A percentile compares a stretch with the other conserved stretches of the same genome.
phyloP scores from a whole-genome alignment of 2,329 filamentous ascomycete species.

The Claviceps sp. region DNA sequence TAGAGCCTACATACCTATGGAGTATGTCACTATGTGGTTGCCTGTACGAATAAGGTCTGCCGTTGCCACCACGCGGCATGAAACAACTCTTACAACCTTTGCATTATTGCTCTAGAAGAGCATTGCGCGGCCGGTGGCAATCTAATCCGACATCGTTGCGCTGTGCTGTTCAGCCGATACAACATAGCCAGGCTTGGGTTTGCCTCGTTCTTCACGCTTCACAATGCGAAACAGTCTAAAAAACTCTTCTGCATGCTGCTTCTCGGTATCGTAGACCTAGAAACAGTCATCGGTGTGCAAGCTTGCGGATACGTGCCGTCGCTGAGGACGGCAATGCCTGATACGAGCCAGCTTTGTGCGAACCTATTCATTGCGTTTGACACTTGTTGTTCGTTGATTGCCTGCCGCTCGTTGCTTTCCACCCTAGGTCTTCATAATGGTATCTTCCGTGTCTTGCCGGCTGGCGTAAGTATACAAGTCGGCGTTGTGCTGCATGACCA shows the following conservation, averaged over 20 bases:
- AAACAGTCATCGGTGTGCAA: background rate
- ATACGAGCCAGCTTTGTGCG: background rate
- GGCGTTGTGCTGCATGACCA: background rate
- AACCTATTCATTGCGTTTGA: background rate
- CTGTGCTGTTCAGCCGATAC: background rate
- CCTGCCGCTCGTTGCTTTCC: background rate
- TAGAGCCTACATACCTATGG: no score
- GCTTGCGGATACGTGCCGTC: no score
- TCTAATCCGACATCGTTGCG: background rate
- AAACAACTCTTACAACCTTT: background rate
- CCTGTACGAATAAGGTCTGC: no score
- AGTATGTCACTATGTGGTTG: no score
- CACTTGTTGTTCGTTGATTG: background rate
- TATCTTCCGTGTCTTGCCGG: background rate
- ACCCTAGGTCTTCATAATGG: background rate
- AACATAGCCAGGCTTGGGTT: background rate
- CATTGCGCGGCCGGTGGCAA: background rate
- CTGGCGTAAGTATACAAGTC: background rate
- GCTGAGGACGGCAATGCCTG: background rate
- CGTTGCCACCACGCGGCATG: background rate
- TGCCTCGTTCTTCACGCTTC: background rate
- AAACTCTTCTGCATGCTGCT: background rate
- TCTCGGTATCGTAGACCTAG: background rate
- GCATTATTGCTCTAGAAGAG: background rate
- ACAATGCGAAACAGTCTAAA: background rate